Evolutionary conservation across 805 yeast genomes (phyloP).

Genomic region (Kazachstania psychrophila): DNA sequence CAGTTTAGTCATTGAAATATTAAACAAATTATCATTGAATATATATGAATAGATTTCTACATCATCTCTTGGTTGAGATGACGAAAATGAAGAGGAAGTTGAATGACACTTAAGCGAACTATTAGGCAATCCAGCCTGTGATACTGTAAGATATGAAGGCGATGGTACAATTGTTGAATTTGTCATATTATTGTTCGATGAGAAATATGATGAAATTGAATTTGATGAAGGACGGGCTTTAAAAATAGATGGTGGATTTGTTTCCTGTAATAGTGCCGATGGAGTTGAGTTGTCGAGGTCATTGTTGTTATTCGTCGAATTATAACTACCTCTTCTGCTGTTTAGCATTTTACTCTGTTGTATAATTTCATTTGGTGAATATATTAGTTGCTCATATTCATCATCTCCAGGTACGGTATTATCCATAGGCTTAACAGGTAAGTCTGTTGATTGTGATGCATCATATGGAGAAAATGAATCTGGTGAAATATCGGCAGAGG

Average conservation of each 20-base stretch:
- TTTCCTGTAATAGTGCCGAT: too few relatives aligned
- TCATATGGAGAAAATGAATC: not conserved
- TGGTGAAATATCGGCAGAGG: not conserved
- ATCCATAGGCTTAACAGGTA: too few relatives aligned
- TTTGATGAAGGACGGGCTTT: conserved; percentile 15
- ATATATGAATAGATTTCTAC: conserved; percentile 23
- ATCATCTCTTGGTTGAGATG: conserved; percentile 12
- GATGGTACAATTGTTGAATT: not conserved
- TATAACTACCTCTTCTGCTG: conserved; percentile 1
- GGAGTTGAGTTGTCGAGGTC: not conserved
- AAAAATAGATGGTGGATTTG: not conserved
- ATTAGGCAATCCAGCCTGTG: not conserved
- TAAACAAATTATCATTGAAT: conserved; percentile 6
- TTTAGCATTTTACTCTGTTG: not conserved
- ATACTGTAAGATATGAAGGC: not conserved
- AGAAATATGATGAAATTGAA: conserved; percentile 20
- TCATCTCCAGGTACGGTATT: not conserved
- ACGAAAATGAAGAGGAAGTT: not conserved
- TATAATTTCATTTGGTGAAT: conserved; percentile 5
- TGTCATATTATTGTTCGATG: conserved; percentile 3
- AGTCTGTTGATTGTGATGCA: too few relatives aligned
- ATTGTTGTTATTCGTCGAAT: not conserved
- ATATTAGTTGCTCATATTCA: not conserved
- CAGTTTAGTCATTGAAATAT: not conserved
- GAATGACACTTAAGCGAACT: not conserved